Evolutionary conservation across 1,284 basidiomycete genomes (phyloP).

Genomic region (Ustilago vetiveriae): DNA sequence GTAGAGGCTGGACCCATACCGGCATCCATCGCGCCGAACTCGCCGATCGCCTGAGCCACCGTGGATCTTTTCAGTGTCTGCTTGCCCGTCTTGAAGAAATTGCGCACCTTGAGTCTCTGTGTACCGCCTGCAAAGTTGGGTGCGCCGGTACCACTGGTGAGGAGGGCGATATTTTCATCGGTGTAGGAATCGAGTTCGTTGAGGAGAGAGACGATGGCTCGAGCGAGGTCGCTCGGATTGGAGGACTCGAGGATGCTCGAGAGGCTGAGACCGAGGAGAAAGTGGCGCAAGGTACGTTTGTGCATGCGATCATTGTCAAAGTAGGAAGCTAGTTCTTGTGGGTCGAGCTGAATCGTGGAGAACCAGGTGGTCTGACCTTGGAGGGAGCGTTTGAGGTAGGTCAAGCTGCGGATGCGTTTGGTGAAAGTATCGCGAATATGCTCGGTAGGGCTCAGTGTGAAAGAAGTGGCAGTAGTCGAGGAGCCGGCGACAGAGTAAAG

Average conservation of each 20-base stretch:
- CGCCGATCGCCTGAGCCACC: slow-evolving; percentile 39
- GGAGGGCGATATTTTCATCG: slow-evolving; percentile 29
- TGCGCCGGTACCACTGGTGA: slow-evolving; percentile 19
- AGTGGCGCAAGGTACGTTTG: slow-evolving; percentile 47
- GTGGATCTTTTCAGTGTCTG: slow-evolving; percentile 33
- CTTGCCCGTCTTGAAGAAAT: slow-evolving; percentile 47
- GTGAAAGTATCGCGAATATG: slow-evolving; percentile 35
- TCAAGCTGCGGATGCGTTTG: slow-evolving; percentile 43
- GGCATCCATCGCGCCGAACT: slow-evolving; percentile 31
- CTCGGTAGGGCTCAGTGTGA: slow-evolving; percentile 21
- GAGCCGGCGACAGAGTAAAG: slow-evolving; percentile 1
- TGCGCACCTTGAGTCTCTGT: slow-evolving; percentile 43
- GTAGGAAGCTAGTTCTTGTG: slow-evolving; percentile 22
- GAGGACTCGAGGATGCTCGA: slow-evolving; percentile 46
- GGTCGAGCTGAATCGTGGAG: slow-evolving; percentile 33
- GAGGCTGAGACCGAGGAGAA: slow-evolving; percentile 46
- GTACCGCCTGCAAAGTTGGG: slow-evolving; percentile 19
- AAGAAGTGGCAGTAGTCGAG: slow-evolving; percentile 4
- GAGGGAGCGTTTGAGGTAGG: slow-evolving; percentile 44
- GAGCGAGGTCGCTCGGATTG: slow-evolving; percentile 35
- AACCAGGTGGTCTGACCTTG: slow-evolving; percentile 42
- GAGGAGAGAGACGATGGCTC: slow-evolving; percentile 42
- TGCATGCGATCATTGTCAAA: slow-evolving; percentile 52
- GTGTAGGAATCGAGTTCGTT: slow-evolving; percentile 48
- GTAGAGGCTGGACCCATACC: slow-evolving; percentile 20